A percentile compares a stretch with the other conserved stretches of the same genome.
phyloP scores from a whole-genome alignment of 176 grass and related monocot species.

The Areca catechu region DNA sequence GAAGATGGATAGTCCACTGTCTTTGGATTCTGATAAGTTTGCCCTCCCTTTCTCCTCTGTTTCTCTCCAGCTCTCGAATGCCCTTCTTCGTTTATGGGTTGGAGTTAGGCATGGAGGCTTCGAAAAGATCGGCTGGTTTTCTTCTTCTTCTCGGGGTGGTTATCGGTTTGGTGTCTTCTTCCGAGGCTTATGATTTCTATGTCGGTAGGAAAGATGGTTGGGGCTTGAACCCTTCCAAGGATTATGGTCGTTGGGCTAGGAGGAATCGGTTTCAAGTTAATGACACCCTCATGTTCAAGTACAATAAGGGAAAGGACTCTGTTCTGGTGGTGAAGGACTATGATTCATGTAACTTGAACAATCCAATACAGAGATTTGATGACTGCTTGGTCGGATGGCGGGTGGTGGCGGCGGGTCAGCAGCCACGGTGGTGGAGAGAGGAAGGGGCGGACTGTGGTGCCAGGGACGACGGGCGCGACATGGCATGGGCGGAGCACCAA shows the following conservation, averaged over 20 bases:
- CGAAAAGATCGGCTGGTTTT: neutral
- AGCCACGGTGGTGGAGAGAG: no score
- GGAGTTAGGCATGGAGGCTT: neutral
- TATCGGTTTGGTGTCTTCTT: slow-evolving; percentile 22
- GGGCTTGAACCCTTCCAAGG: slow-evolving; percentile 61
- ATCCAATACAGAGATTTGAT: slow-evolving; percentile 23
- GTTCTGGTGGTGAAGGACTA: slow-evolving; percentile 35
- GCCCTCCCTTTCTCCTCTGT: neutral
- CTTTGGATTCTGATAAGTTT: neutral
- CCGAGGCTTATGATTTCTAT: slow-evolving; percentile 58
- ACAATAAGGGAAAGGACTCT: slow-evolving; percentile 29
- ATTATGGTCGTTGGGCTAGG: slow-evolving; percentile 63
- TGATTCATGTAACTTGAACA: slow-evolving; percentile 21
- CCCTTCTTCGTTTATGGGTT: no score
- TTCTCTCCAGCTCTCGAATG: neutral
- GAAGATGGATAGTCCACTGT: no score
- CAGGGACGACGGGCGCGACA: no score
- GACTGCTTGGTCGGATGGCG: no score
- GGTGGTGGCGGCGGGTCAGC: no score
- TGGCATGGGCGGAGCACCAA: no score
- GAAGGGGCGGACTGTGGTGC: no score
- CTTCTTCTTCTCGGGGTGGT: slow-evolving; percentile 5
- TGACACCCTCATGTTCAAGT: slow-evolving; percentile 61
- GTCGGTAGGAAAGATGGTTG: slow-evolving; percentile 63
- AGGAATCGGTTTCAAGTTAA: slow-evolving; percentile 67